phyloP scores from a whole-genome alignment of 148 eudicot species.

The Heliamphora exappendiculata region DNA sequence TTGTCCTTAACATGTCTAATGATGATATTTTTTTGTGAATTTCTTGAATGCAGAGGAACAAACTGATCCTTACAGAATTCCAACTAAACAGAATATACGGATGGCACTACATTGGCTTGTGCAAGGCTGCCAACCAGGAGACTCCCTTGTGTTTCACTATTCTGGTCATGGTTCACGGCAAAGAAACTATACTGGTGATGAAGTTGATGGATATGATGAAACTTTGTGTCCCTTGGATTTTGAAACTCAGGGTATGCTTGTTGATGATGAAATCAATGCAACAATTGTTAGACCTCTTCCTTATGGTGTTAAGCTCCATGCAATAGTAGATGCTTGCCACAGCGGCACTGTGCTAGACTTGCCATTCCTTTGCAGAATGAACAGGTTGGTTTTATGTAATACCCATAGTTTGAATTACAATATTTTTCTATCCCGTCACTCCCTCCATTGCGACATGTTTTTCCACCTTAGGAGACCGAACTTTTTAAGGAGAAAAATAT shows the following conservation, averaged over 20 bases:
- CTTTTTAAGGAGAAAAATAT: not conserved
- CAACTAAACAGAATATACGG: slow-evolving; percentile 72
- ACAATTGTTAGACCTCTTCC: slow-evolving; percentile 85
- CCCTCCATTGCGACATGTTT: not conserved
- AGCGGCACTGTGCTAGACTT: slow-evolving; percentile 93
- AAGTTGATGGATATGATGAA: slow-evolving; percentile 93
- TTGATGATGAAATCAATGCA: slow-evolving; percentile 90
- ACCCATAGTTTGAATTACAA: not conserved
- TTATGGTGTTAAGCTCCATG: slow-evolving; percentile 85
- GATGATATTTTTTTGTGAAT: slow-evolving; percentile 1
- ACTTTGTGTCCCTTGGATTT: slow-evolving; percentile 91
- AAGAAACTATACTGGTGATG: slow-evolving; percentile 67
- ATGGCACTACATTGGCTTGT: slow-evolving; percentile 90
- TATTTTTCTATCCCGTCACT: not conserved
- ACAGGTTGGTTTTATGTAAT: slow-evolving; percentile 41
- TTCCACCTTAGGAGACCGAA: not conserved
- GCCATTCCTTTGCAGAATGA: slow-evolving; percentile 86
- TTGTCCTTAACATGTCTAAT: not conserved
- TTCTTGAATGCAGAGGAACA: slow-evolving; percentile 72
- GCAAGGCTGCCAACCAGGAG: slow-evolving; percentile 89
- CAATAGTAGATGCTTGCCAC: slow-evolving; percentile 93
- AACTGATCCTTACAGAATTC: slow-evolving; percentile 69
- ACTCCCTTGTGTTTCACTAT: slow-evolving; percentile 84
- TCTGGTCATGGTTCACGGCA: slow-evolving; percentile 96
- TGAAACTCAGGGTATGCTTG: slow-evolving; percentile 92